These are phyloP conservation scores for Pichia cactophila DNA, from an alignment of 1,139 yeast genomes.

Conservation along the genomic window DNA sequence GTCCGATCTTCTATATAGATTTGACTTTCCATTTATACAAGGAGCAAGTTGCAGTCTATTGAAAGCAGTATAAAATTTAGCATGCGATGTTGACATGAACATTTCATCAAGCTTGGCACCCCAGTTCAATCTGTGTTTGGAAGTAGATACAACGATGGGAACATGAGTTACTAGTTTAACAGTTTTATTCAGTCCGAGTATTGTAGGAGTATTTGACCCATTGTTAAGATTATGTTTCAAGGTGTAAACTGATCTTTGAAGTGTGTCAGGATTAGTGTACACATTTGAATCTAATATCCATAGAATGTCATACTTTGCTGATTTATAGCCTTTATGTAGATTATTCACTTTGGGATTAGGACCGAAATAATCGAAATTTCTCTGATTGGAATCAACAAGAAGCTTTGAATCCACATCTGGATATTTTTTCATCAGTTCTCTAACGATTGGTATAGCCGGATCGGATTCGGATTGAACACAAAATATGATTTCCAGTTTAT, in stretches of 20 bases:
- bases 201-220: constrained; percentile 4
- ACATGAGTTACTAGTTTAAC: constrained; percentile 75
- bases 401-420: constrained; percentile 55
- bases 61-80: constrained; percentile 74
- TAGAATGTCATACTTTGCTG: constrained; percentile 62
- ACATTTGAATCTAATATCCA: constrained; percentile 92
- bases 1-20: constrained; percentile 63
- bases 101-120: constrained; percentile 82
- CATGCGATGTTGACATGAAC: constrained; percentile 77
- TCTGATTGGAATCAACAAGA: constrained; percentile 34
- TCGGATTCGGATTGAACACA: constrained; percentile 64
- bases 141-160: constrained; percentile 26
- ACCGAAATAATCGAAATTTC: constrained; percentile 48
- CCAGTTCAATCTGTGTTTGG: constrained; percentile 23
- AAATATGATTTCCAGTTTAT: constrained; percentile 59
- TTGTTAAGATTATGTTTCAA: constrained; percentile 18
- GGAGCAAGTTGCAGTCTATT: constrained; percentile 77
- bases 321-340: constrained; percentile 64
- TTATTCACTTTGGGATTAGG: constrained; percentile 90
- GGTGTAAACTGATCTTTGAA: constrained; percentile 57
- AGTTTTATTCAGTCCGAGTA: constrained; percentile 27
- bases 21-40: constrained; percentile 90
- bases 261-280: constrained; percentile 63
- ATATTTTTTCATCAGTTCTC: constrained; percentile 42
- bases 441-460: constrained; percentile 55